phyloP scores from a whole-genome alignment of 306 rosid species.

The Arachis stenosperma region DNA sequence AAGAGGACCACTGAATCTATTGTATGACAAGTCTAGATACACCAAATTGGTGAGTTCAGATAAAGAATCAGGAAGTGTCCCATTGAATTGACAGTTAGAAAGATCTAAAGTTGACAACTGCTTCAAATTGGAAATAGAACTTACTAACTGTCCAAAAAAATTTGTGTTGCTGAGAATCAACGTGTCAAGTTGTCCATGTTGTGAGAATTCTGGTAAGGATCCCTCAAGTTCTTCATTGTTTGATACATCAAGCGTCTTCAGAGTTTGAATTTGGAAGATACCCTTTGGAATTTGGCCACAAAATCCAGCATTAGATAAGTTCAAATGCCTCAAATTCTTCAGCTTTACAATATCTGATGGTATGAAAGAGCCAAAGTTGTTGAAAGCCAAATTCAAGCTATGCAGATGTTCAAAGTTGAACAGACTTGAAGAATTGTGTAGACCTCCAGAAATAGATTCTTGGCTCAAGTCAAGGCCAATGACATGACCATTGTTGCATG shows the following conservation, averaged over 20 bases:
- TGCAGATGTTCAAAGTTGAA: background rate
- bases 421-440: background rate
- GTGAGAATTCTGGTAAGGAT: constrained; percentile 45
- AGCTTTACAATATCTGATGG: constrained; percentile 30
- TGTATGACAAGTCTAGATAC: constrained; percentile 40
- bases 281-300: constrained; percentile 37
- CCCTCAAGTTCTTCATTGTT: constrained; percentile 34
- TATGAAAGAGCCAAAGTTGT: constrained; percentile 6
- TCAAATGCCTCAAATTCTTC: constrained; percentile 37
- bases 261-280: constrained; percentile 40
- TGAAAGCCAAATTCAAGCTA: constrained; percentile 40
- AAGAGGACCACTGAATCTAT: constrained; percentile 42
- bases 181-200: background rate
- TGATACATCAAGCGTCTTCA: constrained; percentile 42
- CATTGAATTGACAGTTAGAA: constrained; percentile 39
- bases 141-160: constrained; percentile 41
- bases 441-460: background rate
- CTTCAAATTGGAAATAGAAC: constrained; percentile 29
- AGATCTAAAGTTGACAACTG: constrained; percentile 38
- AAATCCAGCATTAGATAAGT: constrained; percentile 47
- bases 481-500: background rate
- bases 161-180: constrained; percentile 26
- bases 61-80: constrained; percentile 39
- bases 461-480: background rate
- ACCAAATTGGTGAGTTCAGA: constrained; percentile 41